A percentile compares a stretch with the other conserved stretches of the same genome.
Evolutionary conservation across 768 basidiomycete genomes (phyloP).

Genomic region (Podaxis rugospora): DNA sequence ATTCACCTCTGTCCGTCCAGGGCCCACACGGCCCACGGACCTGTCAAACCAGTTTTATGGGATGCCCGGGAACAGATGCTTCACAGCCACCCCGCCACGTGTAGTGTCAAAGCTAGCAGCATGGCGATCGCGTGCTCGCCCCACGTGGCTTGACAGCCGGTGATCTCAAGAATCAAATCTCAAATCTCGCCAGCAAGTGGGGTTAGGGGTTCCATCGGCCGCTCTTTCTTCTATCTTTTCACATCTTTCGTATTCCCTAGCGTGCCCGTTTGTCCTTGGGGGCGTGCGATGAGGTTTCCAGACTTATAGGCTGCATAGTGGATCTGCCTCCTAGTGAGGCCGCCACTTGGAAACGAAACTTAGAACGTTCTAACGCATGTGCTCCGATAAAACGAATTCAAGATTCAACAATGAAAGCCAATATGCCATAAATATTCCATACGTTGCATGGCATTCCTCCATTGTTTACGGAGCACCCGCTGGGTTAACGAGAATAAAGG

Average conservation of each 20-base stretch:
- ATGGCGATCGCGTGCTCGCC: slow-evolving; percentile 24
- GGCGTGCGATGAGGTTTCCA: not conserved
- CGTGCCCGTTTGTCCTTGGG: not conserved
- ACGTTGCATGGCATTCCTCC: not conserved
- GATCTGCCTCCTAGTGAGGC: not conserved
- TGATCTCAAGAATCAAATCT: slow-evolving; percentile 6
- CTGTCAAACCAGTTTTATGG: slow-evolving; percentile 25
- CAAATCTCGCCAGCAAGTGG: slow-evolving; percentile 1
- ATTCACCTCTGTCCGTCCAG: slow-evolving; percentile 6
- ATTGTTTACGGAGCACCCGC: not conserved
- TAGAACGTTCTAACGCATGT: not conserved
- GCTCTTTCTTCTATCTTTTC: not conserved
- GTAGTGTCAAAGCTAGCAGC: slow-evolving; percentile 19
- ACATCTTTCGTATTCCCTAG: not conserved
- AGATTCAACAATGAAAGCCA: not conserved
- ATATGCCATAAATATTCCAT: not conserved
- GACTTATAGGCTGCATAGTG: not conserved
- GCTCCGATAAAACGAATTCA: not conserved
- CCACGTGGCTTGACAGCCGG: slow-evolving; percentile 28
- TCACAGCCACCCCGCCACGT: slow-evolving; percentile 32
- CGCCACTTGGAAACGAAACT: not conserved
- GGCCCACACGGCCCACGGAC: slow-evolving; percentile 6
- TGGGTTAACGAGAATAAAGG: not conserved
- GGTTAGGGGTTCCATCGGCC: slow-evolving; percentile 1
- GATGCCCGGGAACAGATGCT: slow-evolving; percentile 30